phyloP scores from a whole-genome alignment of 164 flowering plant species.

The Piper longum region DNA sequence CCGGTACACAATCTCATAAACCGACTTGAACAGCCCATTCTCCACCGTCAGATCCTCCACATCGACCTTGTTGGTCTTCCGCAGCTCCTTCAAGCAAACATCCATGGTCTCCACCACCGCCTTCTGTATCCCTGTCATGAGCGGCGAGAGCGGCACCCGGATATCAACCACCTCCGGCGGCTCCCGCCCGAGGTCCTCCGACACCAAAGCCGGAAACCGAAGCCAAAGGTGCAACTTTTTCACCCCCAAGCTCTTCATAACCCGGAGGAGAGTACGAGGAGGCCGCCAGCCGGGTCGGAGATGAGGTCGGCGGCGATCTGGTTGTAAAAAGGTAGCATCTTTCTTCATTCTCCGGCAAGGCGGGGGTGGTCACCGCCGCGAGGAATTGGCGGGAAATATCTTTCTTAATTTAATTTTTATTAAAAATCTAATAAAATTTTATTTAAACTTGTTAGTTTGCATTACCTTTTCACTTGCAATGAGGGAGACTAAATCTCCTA shows the following conservation, averaged over 20 bases:
- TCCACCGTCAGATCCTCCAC: slow-evolving; percentile 95
- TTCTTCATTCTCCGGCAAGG: not conserved
- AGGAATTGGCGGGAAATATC: not conserved
- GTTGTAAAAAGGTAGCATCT: slow-evolving; percentile 72
- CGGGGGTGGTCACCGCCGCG: not conserved
- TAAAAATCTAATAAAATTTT: no score
- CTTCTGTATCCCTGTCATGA: slow-evolving; percentile 78
- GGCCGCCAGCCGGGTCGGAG: slow-evolving; percentile 56
- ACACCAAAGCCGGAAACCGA: slow-evolving; percentile 79
- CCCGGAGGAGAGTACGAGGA: slow-evolving; percentile 67
- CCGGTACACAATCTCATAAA: slow-evolving; percentile 87
- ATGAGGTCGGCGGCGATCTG: slow-evolving; percentile 76
- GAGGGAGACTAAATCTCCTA: no score
- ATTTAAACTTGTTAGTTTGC: no score
- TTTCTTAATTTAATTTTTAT: no score
- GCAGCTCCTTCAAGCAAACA: slow-evolving; percentile 95
- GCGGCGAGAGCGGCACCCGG: slow-evolving; percentile 32
- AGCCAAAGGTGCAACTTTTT: slow-evolving; percentile 79
- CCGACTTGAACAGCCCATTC: slow-evolving; percentile 87
- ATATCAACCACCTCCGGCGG: slow-evolving; percentile 79
- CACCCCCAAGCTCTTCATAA: slow-evolving; percentile 49
- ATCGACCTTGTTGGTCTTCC: slow-evolving; percentile 94
- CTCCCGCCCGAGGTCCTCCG: slow-evolving; percentile 68
- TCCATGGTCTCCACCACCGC: slow-evolving; percentile 88
- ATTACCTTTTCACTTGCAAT: no score